Base-by-base conservation (phyloP, 2,329 filamentous ascomycete species). In the Bertia moriformis region DNA sequence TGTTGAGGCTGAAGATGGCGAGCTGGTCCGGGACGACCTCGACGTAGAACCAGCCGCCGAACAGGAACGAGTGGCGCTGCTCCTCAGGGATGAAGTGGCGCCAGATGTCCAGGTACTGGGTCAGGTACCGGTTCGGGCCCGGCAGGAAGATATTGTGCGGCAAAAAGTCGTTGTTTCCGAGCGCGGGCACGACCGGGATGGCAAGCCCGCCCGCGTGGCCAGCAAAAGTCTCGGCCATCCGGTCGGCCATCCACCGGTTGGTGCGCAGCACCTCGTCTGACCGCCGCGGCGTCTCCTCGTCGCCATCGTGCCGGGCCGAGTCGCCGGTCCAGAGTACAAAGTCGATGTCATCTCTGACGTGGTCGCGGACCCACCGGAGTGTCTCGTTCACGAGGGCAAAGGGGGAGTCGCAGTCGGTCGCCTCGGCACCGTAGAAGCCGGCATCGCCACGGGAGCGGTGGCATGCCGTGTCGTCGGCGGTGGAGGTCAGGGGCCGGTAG, bases 151-250 rank as follows among this genome's bases (percentile, higher is more conserved):
- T 93, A 51, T 98, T 98, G 62, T 98, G 91, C 1, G 91, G 91
- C 43, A 95, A 74, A 42, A 98, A 88, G 52, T 98, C 91, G 59
- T 98, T 98, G 63, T 98, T 98, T 43, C 91, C 91, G 48, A 95
- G 79, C 0, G 80, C 95, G 0, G 91, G 88, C 15, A 98, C 69
- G 19, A 96, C 74, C 3, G 91, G 89, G 3, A 96, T 71, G 12
- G 68, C 58, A 42, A 87, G 70, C 41, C 74, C 72, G 40, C 72
- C 64, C 22, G 65, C 63, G 44, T 62, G 53, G 39, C 65, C 55
- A 42, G 65, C 56, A 27, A 95, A 94, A 7, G 83, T 67, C 15
- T 87, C 72, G 37, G 71, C 60, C 57, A 96, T 85, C 56, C 85
- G 85, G 49, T 77, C 61, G 38, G 87, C 79, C 45, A 95, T 66